Evolutionary conservation across 116 monocot species (phyloP).

Genomic region (Papilionanthe hybrid): DNA sequence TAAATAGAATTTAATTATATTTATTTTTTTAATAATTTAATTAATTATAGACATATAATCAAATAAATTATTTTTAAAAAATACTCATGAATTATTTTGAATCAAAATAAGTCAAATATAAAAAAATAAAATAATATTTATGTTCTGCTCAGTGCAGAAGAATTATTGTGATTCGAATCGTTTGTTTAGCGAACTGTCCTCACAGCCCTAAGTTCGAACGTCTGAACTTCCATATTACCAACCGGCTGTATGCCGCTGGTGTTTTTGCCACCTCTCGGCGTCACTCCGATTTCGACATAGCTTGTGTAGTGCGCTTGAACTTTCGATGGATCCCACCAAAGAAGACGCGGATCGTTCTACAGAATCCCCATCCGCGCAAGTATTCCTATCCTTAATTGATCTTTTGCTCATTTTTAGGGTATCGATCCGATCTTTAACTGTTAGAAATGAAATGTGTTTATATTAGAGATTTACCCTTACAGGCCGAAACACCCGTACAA

Average conservation of each 20-base stretch:
- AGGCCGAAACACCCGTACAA: slow-evolving; percentile 52
- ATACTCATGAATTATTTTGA: no score
- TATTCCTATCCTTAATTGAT: background rate
- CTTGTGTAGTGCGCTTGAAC: background rate
- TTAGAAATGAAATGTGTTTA: background rate
- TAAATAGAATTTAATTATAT: no score
- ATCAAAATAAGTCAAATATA: no score
- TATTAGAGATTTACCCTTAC: slow-evolving; percentile 6
- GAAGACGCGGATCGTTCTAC: slow-evolving; percentile 14
- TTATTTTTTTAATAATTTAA: no score
- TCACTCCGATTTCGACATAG: background rate
- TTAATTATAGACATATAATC: no score
- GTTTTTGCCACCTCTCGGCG: background rate
- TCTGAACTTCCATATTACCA: no score
- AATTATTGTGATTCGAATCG: no score
- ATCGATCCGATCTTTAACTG: slow-evolving; percentile 1
- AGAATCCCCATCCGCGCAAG: slow-evolving; percentile 29
- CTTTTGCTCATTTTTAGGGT: slow-evolving; percentile 3
- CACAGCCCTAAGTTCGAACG: no score
- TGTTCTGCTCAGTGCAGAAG: no score
- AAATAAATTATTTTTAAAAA: no score
- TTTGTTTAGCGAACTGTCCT: no score
- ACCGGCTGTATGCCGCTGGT: background rate
- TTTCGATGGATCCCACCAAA: slow-evolving; percentile 13
- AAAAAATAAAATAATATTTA: no score